Base-by-base conservation (phyloP, 176 grass and related monocot genomes). In the Oryza glumipatula region DNA sequence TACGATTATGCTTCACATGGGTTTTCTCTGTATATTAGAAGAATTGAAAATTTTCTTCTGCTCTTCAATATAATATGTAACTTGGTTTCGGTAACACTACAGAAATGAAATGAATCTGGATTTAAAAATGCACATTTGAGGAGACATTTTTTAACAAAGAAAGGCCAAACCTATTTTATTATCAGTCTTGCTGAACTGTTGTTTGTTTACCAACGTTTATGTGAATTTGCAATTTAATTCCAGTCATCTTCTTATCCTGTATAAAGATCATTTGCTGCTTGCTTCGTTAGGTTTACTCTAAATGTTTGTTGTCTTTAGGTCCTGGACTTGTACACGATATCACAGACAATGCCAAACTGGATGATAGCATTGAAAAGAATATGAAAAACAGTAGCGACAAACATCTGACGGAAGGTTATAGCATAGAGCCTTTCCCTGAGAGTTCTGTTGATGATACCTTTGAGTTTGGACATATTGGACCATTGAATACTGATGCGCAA, bases 321-420 rank as follows among this genome's bases (percentile, higher is more conserved):
- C 48, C 72, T 36, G 74, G 71, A 67, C 9, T 71, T 32, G 38
- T 69, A 65, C 45, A 45, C 36, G 51, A 91, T 68, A 67, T 70
- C 33, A 70, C 14, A 16, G 72, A 23, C 66, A 89, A 51, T 52
- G 65, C 33, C 60, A 76, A 74, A 72, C 73, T 85, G 49, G 41
- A 64, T 84, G 44, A 46, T 67, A 44, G 45, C 54, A 32, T 38
- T 65, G 68, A 79, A 72, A 88, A 89, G 84, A 86, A 86, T 86
- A 48, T 83, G 14, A 78, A 92, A 81, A 86, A 30, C 30, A 54
- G 9, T 65, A 28, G 73, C 54, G 58, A 80, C 66, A 83, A 92
- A 72, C 83, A 92, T 85, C 76, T 65, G 22, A 94, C 94, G 78
- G 72, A 78, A 82, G 68, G 67, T 46, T 80, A 86, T 70, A 88